These are phyloP conservation scores for barley (Hordeum vulgare) DNA, from an alignment of 176 grass and related monocot genomes.

Conservation along the genomic window MorexV3_pseudomolecules_assembly NC_058518.1:479459933-479460432, in stretches of 20 bases:
- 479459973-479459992: constrained; percentile 78
- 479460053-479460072: background rate
- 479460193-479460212: constrained; percentile 84
- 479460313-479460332: background rate
- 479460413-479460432: constrained; percentile 94
- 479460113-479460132: background rate
- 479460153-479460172: constrained; percentile 91
- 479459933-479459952: constrained; percentile 85
- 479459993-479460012: constrained; percentile 81
- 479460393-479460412: constrained; percentile 95
- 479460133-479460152: constrained; percentile 86
- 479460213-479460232: constrained; percentile 85
- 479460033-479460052: background rate
- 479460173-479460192: constrained; percentile 85
- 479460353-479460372: background rate
- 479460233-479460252: constrained; percentile 84
- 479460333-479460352: background rate
- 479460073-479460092: background rate
- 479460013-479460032: constrained; percentile 77
- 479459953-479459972: constrained; percentile 89
- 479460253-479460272: constrained; percentile 78
- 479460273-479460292: constrained; percentile 91
- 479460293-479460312: constrained; percentile 41
- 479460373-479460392: constrained; percentile 30
- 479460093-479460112: background rate